phyloP scores from a whole-genome alignment of 225 moss, liverwort and hornwort species.

The Asterella californica region DNA sequence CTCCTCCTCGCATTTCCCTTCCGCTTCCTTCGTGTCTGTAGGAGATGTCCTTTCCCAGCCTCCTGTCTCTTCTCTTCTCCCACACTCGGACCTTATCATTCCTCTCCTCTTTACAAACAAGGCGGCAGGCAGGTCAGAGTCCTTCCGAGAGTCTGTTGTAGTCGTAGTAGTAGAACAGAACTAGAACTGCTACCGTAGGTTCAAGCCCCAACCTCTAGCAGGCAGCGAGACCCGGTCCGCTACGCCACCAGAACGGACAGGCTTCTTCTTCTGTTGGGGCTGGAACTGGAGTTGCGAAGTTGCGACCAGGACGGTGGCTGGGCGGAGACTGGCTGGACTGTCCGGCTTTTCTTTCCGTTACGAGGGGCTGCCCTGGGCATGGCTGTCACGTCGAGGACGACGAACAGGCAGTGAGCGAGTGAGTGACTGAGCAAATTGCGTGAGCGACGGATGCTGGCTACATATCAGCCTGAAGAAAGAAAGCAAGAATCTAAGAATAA shows the following conservation, averaged over 20 bases:
- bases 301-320: neutral
- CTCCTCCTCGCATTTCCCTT: too few species aligned
- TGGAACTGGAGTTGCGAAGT: too few species aligned
- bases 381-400: slow-evolving; percentile 8
- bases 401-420: neutral
- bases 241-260: slow-evolving; percentile 1
- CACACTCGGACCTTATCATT: slow-evolving; percentile 8
- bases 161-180: neutral
- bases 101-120: neutral
- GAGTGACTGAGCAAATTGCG: neutral
- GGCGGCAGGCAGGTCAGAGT: neutral
- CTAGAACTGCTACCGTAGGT: neutral
- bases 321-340: neutral
- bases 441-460: neutral
- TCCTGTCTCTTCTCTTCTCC: neutral
- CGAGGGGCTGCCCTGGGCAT: neutral
- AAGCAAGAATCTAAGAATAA: neutral
- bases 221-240: neutral
- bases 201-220: neutral
- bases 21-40: neutral
- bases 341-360: neutral
- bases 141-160: neutral
- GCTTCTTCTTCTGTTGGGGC: too few species aligned
- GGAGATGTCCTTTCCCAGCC: neutral
- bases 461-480: neutral